phyloP scores from a whole-genome alignment of 2,329 filamentous ascomycete genomes.

The Talaromyces atroroseus region DNA sequence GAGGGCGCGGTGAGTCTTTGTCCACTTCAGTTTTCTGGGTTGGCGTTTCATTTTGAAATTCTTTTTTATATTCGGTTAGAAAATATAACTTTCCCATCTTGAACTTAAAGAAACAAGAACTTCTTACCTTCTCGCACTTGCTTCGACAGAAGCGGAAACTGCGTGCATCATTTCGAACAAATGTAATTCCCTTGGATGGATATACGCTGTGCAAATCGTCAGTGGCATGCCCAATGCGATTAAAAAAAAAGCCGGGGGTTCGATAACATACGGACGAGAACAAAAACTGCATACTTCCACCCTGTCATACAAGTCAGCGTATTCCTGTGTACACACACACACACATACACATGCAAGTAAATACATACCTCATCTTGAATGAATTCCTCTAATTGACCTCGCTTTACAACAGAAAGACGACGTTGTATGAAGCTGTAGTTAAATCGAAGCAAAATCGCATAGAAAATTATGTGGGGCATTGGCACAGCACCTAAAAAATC shows the following conservation, averaged over 20 bases:
- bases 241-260: background rate
- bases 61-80: constrained; percentile 2
- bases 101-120: background rate
- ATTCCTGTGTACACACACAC: background rate
- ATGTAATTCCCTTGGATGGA: constrained; percentile 61
- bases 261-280: constrained; percentile 48
- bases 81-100: too few species aligned
- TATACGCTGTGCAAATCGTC: constrained; percentile 42
- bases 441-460: constrained; percentile 13
- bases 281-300: constrained; percentile 66
- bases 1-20: constrained; percentile 81
- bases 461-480: constrained; percentile 15
- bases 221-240: background rate
- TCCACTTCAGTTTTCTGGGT: constrained; percentile 94
- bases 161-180: constrained; percentile 62
- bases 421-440: constrained; percentile 12
- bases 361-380: constrained; percentile 19
- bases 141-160: constrained; percentile 63
- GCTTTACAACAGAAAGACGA: background rate
- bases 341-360: background rate
- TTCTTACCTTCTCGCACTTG: constrained; percentile 55
- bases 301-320: constrained; percentile 20
- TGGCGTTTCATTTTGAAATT: constrained; percentile 98
- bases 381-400: background rate
- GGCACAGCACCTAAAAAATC: background rate